These are phyloP conservation scores for Moesziomyces globuligerus DNA, from an alignment of 1,284 basidiomycete genomes.

Conservation along the genomic window DNA sequence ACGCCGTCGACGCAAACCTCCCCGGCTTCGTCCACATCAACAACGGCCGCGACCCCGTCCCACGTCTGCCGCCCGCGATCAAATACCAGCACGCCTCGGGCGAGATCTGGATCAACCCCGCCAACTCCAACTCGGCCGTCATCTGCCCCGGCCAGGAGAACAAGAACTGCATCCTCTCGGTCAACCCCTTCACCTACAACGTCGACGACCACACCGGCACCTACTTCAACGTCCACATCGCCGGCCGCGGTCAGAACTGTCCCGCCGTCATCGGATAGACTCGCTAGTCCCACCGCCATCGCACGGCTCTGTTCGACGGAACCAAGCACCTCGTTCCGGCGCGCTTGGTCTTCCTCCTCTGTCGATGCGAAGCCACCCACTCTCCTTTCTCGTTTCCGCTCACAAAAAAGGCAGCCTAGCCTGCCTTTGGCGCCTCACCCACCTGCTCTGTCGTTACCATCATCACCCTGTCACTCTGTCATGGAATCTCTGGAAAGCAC, in stretches of 20 bases:
- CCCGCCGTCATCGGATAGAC: constrained; percentile 30
- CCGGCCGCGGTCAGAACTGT: constrained; percentile 43
- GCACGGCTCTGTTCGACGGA: no score
- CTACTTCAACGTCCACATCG: constrained; percentile 62
- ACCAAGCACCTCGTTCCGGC: neutral
- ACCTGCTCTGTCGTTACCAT: neutral
- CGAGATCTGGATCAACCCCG: constrained; percentile 58
- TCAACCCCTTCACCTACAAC: constrained; percentile 29
- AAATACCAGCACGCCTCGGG: constrained; percentile 51
- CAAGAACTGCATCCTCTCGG: constrained; percentile 50
- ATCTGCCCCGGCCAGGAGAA: constrained; percentile 64
- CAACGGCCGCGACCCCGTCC: constrained; percentile 53
- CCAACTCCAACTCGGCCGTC: constrained; percentile 41
- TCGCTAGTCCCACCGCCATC: neutral
- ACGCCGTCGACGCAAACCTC: constrained; percentile 49
- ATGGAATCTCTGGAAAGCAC: no score
- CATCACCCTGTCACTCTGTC: no score
- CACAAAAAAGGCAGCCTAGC: neutral
- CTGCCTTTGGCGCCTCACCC: no score
- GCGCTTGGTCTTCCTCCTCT: constrained; percentile 15
- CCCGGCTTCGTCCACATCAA: constrained; percentile 51
- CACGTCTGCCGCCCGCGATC: constrained; percentile 45
- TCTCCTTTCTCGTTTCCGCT: neutral
- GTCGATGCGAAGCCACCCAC: neutral
- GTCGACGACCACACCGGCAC: constrained; percentile 54